These are phyloP conservation scores for Rhodofomes roseus DNA, from an alignment of 1,284 basidiomycete species.

Conservation along the genomic window DNA sequence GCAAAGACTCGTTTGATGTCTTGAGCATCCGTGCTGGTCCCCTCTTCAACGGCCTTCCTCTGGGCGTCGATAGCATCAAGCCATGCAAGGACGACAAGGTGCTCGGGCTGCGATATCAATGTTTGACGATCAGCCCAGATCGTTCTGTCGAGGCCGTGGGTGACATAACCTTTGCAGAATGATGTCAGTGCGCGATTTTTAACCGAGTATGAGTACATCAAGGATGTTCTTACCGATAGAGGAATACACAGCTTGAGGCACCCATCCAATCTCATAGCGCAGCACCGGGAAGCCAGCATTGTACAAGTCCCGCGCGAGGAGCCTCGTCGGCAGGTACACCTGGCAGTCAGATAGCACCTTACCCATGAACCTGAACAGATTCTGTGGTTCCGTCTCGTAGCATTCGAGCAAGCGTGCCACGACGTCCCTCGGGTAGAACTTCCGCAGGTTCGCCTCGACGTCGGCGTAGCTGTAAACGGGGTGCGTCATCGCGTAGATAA, in stretches of 20 bases:
- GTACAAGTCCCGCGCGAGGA: constrained; percentile 59
- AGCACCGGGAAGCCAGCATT: constrained; percentile 55
- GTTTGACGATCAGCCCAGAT: constrained; percentile 44
- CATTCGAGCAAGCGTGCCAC: constrained; percentile 42
- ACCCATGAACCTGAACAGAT: constrained; percentile 45
- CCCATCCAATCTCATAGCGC: constrained; percentile 68
- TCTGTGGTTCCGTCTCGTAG: constrained; percentile 39
- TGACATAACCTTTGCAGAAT: constrained; percentile 54
- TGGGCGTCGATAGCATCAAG: constrained; percentile 37
- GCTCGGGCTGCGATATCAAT: constrained; percentile 30
- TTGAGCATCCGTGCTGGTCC: constrained; percentile 24
- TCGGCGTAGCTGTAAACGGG: constrained; percentile 45
- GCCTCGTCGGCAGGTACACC: constrained; percentile 63
- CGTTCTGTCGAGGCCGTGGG: constrained; percentile 59
- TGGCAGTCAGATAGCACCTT: constrained; percentile 63
- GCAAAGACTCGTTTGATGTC: constrained; percentile 39
- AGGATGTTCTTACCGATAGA: constrained; percentile 38
- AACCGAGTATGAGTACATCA: neutral
- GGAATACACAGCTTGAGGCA: constrained; percentile 50
- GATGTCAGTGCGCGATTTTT: too few relatives aligned
- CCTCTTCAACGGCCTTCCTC: constrained; percentile 27
- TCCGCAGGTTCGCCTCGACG: constrained; percentile 52
- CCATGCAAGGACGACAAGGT: constrained; percentile 42
- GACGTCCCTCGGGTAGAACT: constrained; percentile 55
- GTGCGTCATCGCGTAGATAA: constrained; percentile 68